Base-by-base conservation (phyloP, 306 rosid species). In the Pterocarpus macrocarpus region DNA sequence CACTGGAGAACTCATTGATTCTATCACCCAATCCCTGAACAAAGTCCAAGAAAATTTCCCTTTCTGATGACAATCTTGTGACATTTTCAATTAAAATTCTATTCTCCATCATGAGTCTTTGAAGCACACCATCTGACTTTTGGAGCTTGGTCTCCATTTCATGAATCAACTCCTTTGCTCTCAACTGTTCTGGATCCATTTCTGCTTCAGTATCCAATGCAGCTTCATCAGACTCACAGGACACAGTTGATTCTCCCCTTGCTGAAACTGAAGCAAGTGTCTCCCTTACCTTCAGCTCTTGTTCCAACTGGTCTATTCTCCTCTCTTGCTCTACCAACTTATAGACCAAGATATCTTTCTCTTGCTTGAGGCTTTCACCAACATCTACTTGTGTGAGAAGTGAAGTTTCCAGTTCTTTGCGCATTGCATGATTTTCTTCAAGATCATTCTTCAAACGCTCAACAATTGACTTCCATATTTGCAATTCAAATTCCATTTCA, bases 351-450 rank as follows among this genome's bases (percentile, higher is more conserved):
- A 47, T 58, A 14, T 77, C 77, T 73, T 87, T 90, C 82, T 90
- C 92, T 80, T 85, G 87, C 91, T 89, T 86, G 64, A 84, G 70
- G 78, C 83, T 80, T 84, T 90, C 98, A 35, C 86, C 91, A 66
- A 77, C 75, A 58, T 80, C 91, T 49, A 93, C 85, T 85, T 95
- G 90, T 64, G 85, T 87, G 61, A 93, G 89, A 81, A 93, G 94
- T 44, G 96, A 93, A 81, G 89, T 80, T 87, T 95, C 99, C 28
- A 95, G 80, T 79, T 89, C 91, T 77, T 78, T 91, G 49, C 93
- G 89, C 68, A 71, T 17, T 34, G 7, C 79, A 34, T 78, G 87
- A 70, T 75, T 88, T 84, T 77, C 89, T 82, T 93, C 92, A 9
- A 90, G 87, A 74, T 88, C 88, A 59, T 11, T 65, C 85, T 82